These are phyloP conservation scores for Trypanosoma vivax DNA, from an alignment of 208 protist genomes.

Conservation along the genomic window DNA sequence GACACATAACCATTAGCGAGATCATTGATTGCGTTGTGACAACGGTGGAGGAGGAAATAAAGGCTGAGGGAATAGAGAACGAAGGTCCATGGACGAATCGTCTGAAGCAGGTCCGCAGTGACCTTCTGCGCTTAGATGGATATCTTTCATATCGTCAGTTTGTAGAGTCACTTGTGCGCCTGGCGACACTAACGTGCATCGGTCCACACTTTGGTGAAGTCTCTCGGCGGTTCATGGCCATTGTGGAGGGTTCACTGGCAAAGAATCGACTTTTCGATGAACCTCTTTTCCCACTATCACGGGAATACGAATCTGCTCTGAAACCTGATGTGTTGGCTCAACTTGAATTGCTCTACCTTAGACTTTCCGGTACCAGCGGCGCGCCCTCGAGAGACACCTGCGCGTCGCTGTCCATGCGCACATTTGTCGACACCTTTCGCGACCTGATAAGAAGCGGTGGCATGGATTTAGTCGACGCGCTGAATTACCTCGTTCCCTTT, in stretches of 20 bases:
- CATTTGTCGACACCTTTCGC: conserved; percentile 18
- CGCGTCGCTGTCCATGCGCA: conserved; percentile 12
- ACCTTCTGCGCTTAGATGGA: conserved; percentile 31
- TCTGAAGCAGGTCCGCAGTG: neutral
- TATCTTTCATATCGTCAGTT: conserved; percentile 77
- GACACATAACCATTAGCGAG: conserved; percentile 33
- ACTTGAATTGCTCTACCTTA: conserved; percentile 22
- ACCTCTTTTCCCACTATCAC: conserved; percentile 47
- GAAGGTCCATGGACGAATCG: conserved; percentile 6
- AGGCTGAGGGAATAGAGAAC: neutral
- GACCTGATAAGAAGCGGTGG: conserved; percentile 8
- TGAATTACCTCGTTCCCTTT: conserved; percentile 26
- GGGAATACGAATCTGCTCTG: conserved; percentile 13
- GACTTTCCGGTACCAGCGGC: conserved; percentile 11
- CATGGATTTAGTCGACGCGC: conserved; percentile 10
- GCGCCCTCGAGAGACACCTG: neutral
- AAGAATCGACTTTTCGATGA: conserved; percentile 7
- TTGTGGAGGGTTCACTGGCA: conserved; percentile 38
- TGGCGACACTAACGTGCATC: conserved; percentile 42
- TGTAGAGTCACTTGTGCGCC: conserved; percentile 67
- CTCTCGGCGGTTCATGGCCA: conserved; percentile 31
- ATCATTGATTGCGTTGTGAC: conserved; percentile 42
- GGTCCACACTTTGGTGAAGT: conserved; percentile 22
- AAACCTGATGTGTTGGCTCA: conserved; percentile 18
- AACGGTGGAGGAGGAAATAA: conserved; percentile 27